Conservation (phyloP, 2,329 filamentous ascomycete species). For the Xylaria sp. region DNA sequence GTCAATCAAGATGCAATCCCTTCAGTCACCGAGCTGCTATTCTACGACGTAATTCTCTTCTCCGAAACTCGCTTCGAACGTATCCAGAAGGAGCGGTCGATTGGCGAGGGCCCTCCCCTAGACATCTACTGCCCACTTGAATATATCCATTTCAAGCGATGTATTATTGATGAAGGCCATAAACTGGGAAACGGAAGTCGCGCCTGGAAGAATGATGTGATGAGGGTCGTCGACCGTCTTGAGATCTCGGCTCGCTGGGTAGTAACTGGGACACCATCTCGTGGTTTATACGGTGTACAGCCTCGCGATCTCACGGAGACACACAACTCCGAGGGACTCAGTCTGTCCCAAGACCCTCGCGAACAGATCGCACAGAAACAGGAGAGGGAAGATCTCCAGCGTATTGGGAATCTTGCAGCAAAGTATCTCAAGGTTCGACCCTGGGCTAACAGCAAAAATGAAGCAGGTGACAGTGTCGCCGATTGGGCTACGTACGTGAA, state of each 20-base stretch:
- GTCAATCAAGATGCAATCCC: slow-evolving; percentile 68
- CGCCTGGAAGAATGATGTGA: slow-evolving; percentile 66
- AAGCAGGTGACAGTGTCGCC: slow-evolving; percentile 67
- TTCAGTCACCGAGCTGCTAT: slow-evolving; percentile 64
- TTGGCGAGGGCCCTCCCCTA: slow-evolving; percentile 46
- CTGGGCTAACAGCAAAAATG: slow-evolving; percentile 73
- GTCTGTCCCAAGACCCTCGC: slow-evolving; percentile 43
- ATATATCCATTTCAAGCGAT: slow-evolving; percentile 82
- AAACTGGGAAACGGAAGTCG: slow-evolving; percentile 74
- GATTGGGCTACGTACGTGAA: slow-evolving; percentile 80
- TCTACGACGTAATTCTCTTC: slow-evolving; percentile 82
- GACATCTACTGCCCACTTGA: slow-evolving; percentile 69
- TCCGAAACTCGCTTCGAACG: slow-evolving; percentile 78
- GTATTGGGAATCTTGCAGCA: slow-evolving; percentile 72
- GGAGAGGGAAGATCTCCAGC: slow-evolving; percentile 73
- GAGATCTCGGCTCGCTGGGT: slow-evolving; percentile 83
- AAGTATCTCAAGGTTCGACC: slow-evolving; percentile 81
- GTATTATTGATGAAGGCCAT: slow-evolving; percentile 94
- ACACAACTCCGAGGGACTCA: background rate
- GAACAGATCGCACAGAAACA: slow-evolving; percentile 49
- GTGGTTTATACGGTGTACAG: slow-evolving; percentile 81
- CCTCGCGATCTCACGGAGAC: slow-evolving; percentile 28
- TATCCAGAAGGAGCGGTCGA: slow-evolving; percentile 61
- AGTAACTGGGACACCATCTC: slow-evolving; percentile 89
- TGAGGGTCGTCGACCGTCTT: slow-evolving; percentile 64